phyloP scores from a whole-genome alignment of 805 yeast species.

The Nakazawaea anatomiae region DNA sequence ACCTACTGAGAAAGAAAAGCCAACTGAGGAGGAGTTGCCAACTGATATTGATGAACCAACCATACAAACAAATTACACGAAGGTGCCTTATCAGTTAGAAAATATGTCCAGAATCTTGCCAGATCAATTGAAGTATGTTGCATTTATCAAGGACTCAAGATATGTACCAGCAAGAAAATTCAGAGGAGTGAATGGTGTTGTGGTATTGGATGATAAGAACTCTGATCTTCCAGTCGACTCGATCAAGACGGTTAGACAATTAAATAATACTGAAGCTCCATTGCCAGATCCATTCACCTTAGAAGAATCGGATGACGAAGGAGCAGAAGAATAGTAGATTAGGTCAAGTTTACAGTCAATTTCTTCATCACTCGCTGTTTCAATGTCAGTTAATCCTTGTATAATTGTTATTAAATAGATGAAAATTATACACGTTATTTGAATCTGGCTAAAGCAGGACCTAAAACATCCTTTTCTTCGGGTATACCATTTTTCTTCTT shows the following conservation, averaged over 20 bases:
- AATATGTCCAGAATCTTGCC: constrained; percentile 90
- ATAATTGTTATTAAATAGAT: not conserved
- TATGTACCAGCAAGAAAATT: constrained; percentile 80
- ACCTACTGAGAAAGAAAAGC: constrained; percentile 10
- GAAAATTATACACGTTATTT: constrained; percentile 9
- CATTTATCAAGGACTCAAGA: constrained; percentile 69
- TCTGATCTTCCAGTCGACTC: constrained; percentile 57
- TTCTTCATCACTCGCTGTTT: no score
- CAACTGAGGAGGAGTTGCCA: constrained; percentile 10
- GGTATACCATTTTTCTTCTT: constrained; percentile 39
- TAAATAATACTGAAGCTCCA: constrained; percentile 68
- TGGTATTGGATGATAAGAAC: constrained; percentile 59
- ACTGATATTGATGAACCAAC: constrained; percentile 30
- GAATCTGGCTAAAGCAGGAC: constrained; percentile 46
- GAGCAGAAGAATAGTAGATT: not conserved
- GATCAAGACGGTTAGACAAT: constrained; percentile 81
- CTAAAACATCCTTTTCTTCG: constrained; percentile 47
- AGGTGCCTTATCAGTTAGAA: constrained; percentile 61
- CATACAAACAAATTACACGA: constrained; percentile 45
- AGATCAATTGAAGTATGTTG: constrained; percentile 74
- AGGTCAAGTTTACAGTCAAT: not conserved
- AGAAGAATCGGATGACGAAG: constrained; percentile 47
- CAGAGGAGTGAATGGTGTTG: constrained; percentile 63
- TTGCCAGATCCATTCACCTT: constrained; percentile 66
- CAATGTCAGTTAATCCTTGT: not conserved